A percentile compares a stretch with the other conserved stretches of the same genome.
Evolutionary conservation across 331 rosid species (phyloP).

Genomic region (Malus hybrid): DNA sequence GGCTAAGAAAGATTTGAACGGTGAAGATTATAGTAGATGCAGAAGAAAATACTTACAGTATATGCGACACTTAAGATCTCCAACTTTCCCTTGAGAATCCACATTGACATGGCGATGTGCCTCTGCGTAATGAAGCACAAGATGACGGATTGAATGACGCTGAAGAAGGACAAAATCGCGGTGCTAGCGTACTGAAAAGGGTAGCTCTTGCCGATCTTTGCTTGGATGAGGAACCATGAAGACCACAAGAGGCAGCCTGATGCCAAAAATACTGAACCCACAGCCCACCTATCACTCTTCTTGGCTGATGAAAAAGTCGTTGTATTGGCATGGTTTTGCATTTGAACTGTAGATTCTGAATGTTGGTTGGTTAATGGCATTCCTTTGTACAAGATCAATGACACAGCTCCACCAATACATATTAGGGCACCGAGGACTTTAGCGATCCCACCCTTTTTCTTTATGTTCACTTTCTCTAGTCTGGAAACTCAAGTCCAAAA

Average conservation of each 20-base stretch:
- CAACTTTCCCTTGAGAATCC: constrained; percentile 54
- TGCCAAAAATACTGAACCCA: constrained; percentile 49
- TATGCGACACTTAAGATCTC: constrained; percentile 52
- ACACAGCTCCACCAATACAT: constrained; percentile 61
- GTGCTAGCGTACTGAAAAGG: constrained; percentile 80
- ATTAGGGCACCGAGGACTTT: constrained; percentile 50
- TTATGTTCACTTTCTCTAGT: constrained; percentile 59
- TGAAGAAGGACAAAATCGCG: constrained; percentile 58
- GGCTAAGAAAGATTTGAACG: too few species aligned
- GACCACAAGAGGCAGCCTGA: constrained; percentile 69
- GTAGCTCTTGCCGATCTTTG: constrained; percentile 13
- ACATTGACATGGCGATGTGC: constrained; percentile 33
- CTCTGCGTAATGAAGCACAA: constrained; percentile 41
- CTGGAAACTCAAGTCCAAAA: constrained; percentile 26
- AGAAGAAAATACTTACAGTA: constrained; percentile 44
- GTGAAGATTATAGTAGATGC: background rate
- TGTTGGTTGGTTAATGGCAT: constrained; percentile 32
- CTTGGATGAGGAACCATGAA: constrained; percentile 82
- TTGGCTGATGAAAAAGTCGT: constrained; percentile 1
- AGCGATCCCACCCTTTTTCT: constrained; percentile 55
- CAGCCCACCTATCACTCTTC: constrained; percentile 40
- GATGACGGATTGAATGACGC: constrained; percentile 61
- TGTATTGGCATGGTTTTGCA: background rate
- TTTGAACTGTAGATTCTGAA: constrained; percentile 8
- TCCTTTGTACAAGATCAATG: constrained; percentile 65